Base-by-base conservation (phyloP, 495 filamentous ascomycete species). In the Trichoderma virens region DNA sequence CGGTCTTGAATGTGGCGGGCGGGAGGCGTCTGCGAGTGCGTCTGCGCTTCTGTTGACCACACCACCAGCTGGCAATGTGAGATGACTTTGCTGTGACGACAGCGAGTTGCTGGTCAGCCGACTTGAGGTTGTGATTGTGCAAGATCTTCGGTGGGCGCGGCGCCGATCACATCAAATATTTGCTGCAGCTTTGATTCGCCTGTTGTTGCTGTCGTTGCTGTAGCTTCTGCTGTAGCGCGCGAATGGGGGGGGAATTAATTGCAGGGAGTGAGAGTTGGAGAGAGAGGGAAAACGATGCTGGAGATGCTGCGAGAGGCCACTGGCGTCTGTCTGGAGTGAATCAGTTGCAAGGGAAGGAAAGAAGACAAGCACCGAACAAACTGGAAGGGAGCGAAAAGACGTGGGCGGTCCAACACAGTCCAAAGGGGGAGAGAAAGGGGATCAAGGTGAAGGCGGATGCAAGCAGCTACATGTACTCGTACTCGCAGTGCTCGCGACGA, bases 11-110 rank as follows among this genome's bases (percentile, higher is more conserved):
- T 56, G 51, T 56, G 51, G 51, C 51, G 51, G 51, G 6, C 51
- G 51, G 51, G 51, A 56, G 51, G 51, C 51, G 51, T 56, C 23
- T 56, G n/a, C n/a, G n/a, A n/a, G n/a, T 56, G 51, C 51, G 51
- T 56, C 23, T 56, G 51, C 51, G 51, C 20, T 56, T 16, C 25
- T 56, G 51, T 28, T 14, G 51, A 28, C 51, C 18, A 56, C 51
- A 16, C 41, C 41, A 45, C 41, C 11, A 45, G 34, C 34, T n/a
- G 25, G 51, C 25, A 16, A 16, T 30, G 45, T 11, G 20, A 27
- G 23, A 56, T 56, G 51, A 56, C 51, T 56, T 56, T 56, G 27
- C 27, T 30, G 23, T 56, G 51, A 56, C 51, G 51, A 56, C 51
- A 56, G 51, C 51, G 27, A 56, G 30, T 27, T 27, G 51, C 51